Percentiles rank a stretch among this genome's conserved stretches.
Evolutionary conservation across 805 yeast genomes (phyloP).

Genomic region (Nakazawaea pomicola): DNA sequence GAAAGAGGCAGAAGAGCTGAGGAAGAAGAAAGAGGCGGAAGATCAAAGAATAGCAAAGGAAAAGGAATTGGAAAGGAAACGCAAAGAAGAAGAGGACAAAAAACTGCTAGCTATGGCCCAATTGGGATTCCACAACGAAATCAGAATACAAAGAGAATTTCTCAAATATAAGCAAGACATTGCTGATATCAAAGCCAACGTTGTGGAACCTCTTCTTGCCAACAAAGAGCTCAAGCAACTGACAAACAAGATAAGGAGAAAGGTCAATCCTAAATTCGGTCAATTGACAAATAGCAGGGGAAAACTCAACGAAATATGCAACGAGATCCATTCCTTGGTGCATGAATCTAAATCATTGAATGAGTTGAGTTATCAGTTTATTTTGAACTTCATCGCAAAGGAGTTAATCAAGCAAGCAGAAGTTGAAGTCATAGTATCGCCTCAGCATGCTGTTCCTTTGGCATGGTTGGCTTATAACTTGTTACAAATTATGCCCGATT

Average conservation of each 20-base stretch:
- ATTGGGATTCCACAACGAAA: conserved; percentile 29
- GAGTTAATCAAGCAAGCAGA: conserved; percentile 89
- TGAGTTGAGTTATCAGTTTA: conserved; percentile 61
- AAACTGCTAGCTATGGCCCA: conserved; percentile 16
- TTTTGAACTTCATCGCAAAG: conserved; percentile 78
- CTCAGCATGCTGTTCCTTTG: conserved; percentile 74
- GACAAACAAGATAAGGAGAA: conserved; percentile 62
- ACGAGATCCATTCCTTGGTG: conserved; percentile 48
- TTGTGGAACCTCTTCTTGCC: conserved; percentile 51
- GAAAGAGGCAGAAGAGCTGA: conserved; percentile 11
- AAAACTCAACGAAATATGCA: conserved; percentile 51
- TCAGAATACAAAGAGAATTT: conserved; percentile 37
- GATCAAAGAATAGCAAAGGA: conserved; percentile 19
- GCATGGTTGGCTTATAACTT: conserved; percentile 59
- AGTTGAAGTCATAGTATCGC: conserved; percentile 78
- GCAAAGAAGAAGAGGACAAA: conserved; percentile 10
- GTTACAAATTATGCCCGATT: conserved; percentile 41
- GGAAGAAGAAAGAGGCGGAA: conserved; percentile 15
- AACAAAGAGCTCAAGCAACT: conserved; percentile 38
- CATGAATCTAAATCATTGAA: conserved; percentile 36
- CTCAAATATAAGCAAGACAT: conserved; percentile 47
- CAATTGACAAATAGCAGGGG: conserved; percentile 71
- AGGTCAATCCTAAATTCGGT: conserved; percentile 85
- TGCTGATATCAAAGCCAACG: conserved; percentile 49
- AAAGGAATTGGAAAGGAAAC: conserved; percentile 19